phyloP scores from a whole-genome alignment of 768 basidiomycete species.

The Pulveroboletus sp. region DNA sequence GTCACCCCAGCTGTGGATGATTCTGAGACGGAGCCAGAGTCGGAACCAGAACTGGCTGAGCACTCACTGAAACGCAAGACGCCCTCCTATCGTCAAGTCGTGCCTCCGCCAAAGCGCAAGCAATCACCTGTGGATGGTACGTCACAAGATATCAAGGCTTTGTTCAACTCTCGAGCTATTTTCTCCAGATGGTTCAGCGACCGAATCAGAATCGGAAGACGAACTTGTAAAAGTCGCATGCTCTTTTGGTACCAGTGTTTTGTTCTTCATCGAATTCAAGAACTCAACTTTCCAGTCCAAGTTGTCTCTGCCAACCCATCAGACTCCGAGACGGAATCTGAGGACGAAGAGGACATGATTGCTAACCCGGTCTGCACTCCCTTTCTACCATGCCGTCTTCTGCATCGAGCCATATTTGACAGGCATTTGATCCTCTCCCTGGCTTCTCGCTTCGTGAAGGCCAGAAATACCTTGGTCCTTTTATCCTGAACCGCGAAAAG shows the following conservation, averaged over 20 bases:
- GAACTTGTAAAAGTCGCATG: conserved; percentile 9
- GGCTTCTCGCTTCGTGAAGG: conserved; percentile 47
- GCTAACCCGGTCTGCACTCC: conserved; percentile 30
- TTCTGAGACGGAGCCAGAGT: conserved; percentile 36
- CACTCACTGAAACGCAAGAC: conserved; percentile 23
- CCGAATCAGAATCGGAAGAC: conserved; percentile 45
- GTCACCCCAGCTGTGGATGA: conserved; percentile 10
- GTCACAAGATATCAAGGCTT: not conserved
- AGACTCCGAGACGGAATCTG: conserved; percentile 46
- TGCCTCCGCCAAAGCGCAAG: conserved; percentile 17
- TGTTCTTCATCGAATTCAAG: not conserved
- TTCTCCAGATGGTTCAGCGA: conserved; percentile 38
- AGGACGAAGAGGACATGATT: conserved; percentile 33
- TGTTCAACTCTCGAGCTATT: not conserved
- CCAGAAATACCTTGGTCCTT: conserved; percentile 42
- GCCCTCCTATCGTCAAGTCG: conserved; percentile 11
- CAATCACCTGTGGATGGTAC: conserved; percentile 19
- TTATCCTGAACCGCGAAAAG: conserved; percentile 48
- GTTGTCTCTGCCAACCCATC: conserved; percentile 5
- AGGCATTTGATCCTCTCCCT: conserved; percentile 51
- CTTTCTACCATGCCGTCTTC: not conserved
- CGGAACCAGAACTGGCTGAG: conserved; percentile 15
- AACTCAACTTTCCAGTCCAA: not conserved
- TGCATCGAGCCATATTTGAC: conserved; percentile 1
- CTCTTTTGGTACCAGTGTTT: conserved; percentile 16